Conservation (phyloP, 306 rosid species). For the Oxytropis ochrocephala region DNA sequence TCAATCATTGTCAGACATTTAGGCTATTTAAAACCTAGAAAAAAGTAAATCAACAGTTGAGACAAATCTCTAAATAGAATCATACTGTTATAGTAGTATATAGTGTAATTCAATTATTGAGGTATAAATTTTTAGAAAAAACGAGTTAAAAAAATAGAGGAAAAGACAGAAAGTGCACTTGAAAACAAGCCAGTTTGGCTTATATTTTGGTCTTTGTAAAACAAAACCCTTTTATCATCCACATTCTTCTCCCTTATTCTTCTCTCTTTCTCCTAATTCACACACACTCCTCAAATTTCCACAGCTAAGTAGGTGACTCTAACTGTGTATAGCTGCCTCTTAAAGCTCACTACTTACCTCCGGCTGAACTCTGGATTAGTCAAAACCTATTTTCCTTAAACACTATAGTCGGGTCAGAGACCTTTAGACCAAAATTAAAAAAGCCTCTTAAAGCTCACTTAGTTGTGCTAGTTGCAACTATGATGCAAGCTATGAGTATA, state of each 20-base stretch:
- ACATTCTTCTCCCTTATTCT: slow-evolving; percentile 25
- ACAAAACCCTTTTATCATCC: slow-evolving; percentile 45
- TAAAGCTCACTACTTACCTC: too few species aligned
- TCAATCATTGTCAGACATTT: too few species aligned
- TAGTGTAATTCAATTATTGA: slow-evolving; percentile 6
- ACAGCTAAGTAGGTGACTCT: background rate
- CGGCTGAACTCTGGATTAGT: too few species aligned
- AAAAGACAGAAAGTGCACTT: slow-evolving; percentile 85
- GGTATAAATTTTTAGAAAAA: background rate
- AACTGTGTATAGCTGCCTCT: background rate
- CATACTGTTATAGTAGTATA: background rate
- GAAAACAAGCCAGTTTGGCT: slow-evolving; percentile 62
- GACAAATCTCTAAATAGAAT: background rate
- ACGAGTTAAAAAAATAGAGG: slow-evolving; percentile 44
- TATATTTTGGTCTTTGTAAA: slow-evolving; percentile 42
- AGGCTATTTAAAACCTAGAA: too few species aligned
- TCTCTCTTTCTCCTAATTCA: slow-evolving; percentile 20
- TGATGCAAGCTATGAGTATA: too few species aligned
- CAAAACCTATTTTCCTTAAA: too few species aligned
- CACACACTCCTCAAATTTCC: slow-evolving; percentile 25
- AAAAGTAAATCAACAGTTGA: background rate
- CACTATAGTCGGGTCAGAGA: too few species aligned
- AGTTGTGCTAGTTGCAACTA: too few species aligned
- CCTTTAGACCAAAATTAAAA: too few species aligned
- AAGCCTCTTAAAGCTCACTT: too few species aligned